Evolutionary conservation across 78 protist genomes (phyloP).

Genomic region (Dictyostelium capitatum): DNA sequence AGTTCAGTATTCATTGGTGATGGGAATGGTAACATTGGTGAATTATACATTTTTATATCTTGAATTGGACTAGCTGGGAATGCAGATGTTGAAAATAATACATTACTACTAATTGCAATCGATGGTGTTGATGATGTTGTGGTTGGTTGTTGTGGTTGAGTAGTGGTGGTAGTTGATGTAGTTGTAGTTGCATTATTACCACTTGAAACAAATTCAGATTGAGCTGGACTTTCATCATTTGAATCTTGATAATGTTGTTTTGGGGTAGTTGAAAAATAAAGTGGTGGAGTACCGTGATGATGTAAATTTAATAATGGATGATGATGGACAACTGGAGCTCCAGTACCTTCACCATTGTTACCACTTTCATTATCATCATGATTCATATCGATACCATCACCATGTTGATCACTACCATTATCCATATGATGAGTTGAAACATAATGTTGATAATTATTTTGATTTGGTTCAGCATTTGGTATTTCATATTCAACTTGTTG

Average conservation of each 20-base stretch:
- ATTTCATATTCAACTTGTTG: constrained; percentile 1
- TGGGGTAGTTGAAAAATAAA: constrained; percentile 8
- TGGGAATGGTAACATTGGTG: constrained; percentile 62
- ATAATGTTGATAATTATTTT: background rate
- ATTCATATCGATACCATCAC: background rate
- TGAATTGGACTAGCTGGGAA: constrained; percentile 35
- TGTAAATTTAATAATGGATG: background rate
- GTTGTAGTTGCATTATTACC: background rate
- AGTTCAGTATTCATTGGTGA: constrained; percentile 25
- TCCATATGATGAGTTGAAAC: background rate
- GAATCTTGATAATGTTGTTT: background rate
- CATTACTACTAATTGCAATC: background rate
- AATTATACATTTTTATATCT: constrained; percentile 36
- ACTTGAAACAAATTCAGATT: constrained; percentile 4
- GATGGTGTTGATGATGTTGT: constrained; percentile 8
- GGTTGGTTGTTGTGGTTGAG: background rate
- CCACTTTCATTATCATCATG: background rate
- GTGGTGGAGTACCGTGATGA: constrained; percentile 24
- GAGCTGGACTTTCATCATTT: background rate
- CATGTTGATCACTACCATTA: background rate
- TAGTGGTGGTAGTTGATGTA: background rate
- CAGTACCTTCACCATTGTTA: background rate
- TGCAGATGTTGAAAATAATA: background rate
- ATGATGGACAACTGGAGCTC: background rate
- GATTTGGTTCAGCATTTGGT: background rate